Evolutionary conservation across 768 basidiomycete genomes (phyloP), one percentile per base, ranked within the genome.

Genomic region (Melanogaster broomeanus): DNA sequence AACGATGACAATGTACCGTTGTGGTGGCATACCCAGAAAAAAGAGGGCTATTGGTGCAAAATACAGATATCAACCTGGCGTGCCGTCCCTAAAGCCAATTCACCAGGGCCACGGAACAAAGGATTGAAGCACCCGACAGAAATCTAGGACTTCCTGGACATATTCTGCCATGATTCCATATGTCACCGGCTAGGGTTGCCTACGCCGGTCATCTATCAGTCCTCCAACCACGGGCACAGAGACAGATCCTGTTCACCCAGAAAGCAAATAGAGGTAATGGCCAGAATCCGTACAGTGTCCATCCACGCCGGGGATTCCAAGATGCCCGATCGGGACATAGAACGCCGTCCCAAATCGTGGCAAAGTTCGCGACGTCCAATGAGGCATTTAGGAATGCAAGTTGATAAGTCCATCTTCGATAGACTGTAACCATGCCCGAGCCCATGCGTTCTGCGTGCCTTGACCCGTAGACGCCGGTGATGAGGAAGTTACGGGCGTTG

Each of bases 161-260:
- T 73, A 80, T 52, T 79, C 79, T 6, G 78, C 79, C 80, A 82
- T 81, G 45, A 82, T 77, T 38, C 74, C 69, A 57, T 74, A 67
- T 0, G 76, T 79, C 58, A 74, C 74, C 40, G 72, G 76, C 16
- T 77, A 78, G 3, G 80, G 82, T 53, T 82, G 78, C 6, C 80
- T 79, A 51, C 22, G 7, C 40, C 27, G 3, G 6, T 19, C 15
- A 48, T 12, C 2, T 9, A 45, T 47, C 22, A 59, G 47, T n/a
- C n/a, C n/a, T 21, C 31, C 10, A 49, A 28, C 15, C 10, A 16
- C 39, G 2, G 25, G n/a, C 19, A 27, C 10, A 2, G 43, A 41
- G 25, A 31, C 25, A 2, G 7, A 30, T n/a, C 22, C 3, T 4
- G 2, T 25, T 42, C 50, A 81, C 80, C 75, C 73, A 34, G 66